These are phyloP conservation scores for Dispira parvispora DNA, from an alignment of 192 early-diverging fungal genomes.

Conservation along the genomic window DNA sequence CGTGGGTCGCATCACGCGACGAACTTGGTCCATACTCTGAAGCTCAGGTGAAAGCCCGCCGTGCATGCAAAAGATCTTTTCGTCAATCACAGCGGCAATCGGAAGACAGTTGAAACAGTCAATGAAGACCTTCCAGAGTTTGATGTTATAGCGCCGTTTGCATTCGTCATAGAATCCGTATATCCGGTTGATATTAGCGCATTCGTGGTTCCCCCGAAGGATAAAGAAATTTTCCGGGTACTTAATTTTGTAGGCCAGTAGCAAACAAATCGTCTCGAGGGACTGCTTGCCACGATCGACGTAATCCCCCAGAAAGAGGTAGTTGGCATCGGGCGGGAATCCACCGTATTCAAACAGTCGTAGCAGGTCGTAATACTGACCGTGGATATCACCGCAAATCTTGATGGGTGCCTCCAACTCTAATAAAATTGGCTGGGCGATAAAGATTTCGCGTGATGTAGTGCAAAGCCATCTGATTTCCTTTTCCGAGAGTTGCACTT, in stretches of 20 bases:
- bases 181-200: slow-evolving; percentile 90
- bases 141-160: slow-evolving; percentile 97
- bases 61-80: slow-evolving; percentile 98
- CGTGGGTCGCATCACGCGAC: slow-evolving; percentile 90
- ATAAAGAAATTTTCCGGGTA: slow-evolving; percentile 99
- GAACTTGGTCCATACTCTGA: slow-evolving; percentile 94
- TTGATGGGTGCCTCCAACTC: slow-evolving; percentile 92
- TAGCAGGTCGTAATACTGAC: slow-evolving; percentile 94
- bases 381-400: slow-evolving; percentile 90
- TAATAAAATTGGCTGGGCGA: slow-evolving; percentile 79
- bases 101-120: slow-evolving; percentile 98
- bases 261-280: slow-evolving; percentile 91
- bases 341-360: slow-evolving; percentile 93
- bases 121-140: slow-evolving; percentile 98
- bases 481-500: slow-evolving; percentile 86
- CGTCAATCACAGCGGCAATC: slow-evolving; percentile 93
- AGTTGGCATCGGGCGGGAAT: slow-evolving; percentile 91
- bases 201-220: slow-evolving; percentile 96
- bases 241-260: slow-evolving; percentile 99
- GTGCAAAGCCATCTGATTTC: slow-evolving; percentile 92
- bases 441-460: slow-evolving; percentile 88
- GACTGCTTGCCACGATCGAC: slow-evolving; percentile 97
- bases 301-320: slow-evolving; percentile 94
- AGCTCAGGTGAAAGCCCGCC: slow-evolving; percentile 94
- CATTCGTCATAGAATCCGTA: slow-evolving; percentile 99